phyloP scores from a whole-genome alignment of 495 filamentous ascomycete genomes.

The Aspergillus avenaceus region DNA sequence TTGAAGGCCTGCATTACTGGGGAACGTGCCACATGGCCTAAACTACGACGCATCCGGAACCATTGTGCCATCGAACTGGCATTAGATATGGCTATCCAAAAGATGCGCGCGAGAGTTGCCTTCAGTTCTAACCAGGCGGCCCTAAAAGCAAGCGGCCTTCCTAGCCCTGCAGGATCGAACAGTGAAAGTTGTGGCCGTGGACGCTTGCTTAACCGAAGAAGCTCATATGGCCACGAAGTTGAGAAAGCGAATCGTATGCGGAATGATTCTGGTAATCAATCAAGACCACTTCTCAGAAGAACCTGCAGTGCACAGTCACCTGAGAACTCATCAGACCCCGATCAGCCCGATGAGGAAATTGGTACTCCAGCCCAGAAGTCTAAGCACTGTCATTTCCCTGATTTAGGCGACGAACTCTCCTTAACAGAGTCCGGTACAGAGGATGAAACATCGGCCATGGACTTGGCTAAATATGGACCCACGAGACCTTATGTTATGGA shows the following conservation, averaged over 20 bases:
- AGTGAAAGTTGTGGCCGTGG: constrained; percentile 22
- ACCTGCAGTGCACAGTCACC: constrained; percentile 32
- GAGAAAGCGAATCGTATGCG: constrained; percentile 17
- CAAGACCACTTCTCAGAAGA: constrained; percentile 20
- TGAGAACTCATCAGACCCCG: constrained; percentile 15
- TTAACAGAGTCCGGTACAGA: background rate
- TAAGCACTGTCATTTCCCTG: background rate
- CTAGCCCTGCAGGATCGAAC: constrained; percentile 16
- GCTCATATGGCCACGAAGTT: constrained; percentile 34
- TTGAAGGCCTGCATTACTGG: constrained; percentile 66
- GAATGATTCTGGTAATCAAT: constrained; percentile 13
- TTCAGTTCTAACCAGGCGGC: constrained; percentile 74
- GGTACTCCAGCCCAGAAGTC: background rate
- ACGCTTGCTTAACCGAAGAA: constrained; percentile 21
- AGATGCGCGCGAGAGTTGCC: constrained; percentile 68
- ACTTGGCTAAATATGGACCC: too few species aligned
- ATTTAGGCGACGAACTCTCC: background rate
- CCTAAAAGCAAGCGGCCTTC: constrained; percentile 28
- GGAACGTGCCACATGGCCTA: constrained; percentile 88
- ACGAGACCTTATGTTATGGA: background rate
- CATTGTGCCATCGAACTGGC: constrained; percentile 83
- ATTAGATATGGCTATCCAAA: constrained; percentile 76
- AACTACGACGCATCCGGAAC: constrained; percentile 74
- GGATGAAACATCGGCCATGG: too few species aligned
- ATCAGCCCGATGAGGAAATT: background rate